These are phyloP conservation scores for Batkoa obscura DNA, from an alignment of 371 early-diverging fungal genomes.

Conservation along the genomic window DNA sequence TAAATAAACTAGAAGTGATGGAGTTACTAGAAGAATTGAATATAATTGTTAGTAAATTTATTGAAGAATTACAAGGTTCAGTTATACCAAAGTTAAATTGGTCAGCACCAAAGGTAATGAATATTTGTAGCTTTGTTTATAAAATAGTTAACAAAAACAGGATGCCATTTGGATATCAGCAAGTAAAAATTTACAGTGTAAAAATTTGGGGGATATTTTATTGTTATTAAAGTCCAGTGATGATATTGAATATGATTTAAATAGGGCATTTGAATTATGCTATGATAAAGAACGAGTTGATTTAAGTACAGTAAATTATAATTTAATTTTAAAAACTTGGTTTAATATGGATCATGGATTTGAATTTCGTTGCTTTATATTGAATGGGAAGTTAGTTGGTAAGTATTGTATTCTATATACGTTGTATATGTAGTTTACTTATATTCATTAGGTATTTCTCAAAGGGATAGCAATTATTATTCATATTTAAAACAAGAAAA, in stretches of 20 bases:
- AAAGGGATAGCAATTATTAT: conserved; percentile 3
- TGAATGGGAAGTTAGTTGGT: conserved; percentile 35
- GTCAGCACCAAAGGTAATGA: conserved; percentile 62
- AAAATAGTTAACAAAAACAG: conserved; percentile 10
- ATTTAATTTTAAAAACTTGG: conserved; percentile 68
- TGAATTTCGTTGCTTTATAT: conserved; percentile 88
- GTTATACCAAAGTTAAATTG: conserved; percentile 88
- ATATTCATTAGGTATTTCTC: neutral
- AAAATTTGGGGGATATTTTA: conserved; percentile 52
- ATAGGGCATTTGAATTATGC: conserved; percentile 49
- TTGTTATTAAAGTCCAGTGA: conserved; percentile 78
- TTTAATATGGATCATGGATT: conserved; percentile 62
- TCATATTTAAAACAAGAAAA: neutral
- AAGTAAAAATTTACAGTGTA: conserved; percentile 58
- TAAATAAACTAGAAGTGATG: no score
- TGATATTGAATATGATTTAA: conserved; percentile 67
- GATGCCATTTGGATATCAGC: conserved; percentile 85
- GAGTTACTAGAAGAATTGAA: no score
- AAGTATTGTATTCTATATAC: conserved; percentile 3
- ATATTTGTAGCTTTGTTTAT: neutral
- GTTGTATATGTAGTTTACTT: neutral
- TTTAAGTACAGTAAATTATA: conserved; percentile 12
- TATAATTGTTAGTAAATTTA: no score
- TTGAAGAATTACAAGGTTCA: no score
- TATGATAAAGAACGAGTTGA: conserved; percentile 6